Conservation (phyloP, 305 asterid genomes). For the Fraxinus angustifolia region DNA sequence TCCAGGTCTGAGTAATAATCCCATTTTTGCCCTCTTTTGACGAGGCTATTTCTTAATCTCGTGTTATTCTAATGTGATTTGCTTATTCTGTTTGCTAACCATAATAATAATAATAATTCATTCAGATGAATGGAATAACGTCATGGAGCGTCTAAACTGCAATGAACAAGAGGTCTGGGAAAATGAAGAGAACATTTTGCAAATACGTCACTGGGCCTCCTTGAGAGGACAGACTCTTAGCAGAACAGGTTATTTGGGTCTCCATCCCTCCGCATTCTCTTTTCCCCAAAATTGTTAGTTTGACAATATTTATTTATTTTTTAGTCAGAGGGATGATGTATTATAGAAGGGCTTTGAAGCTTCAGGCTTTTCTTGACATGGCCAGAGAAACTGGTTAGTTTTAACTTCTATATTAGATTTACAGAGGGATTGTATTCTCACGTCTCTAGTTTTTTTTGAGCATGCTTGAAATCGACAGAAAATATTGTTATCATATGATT, state of each 20-base stretch:
- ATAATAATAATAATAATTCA: constrained; percentile 18
- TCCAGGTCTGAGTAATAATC: constrained; percentile 65
- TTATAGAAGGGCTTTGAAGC: constrained; percentile 95
- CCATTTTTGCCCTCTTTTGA: constrained; percentile 24
- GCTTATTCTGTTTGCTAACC: constrained; percentile 12
- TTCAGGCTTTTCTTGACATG: constrained; percentile 99
- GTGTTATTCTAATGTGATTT: constrained; percentile 14
- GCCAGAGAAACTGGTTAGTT: constrained; percentile 73
- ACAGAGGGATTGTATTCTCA: constrained; percentile 18
- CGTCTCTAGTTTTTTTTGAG: constrained; percentile 15
- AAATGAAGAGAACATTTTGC: constrained; percentile 80
- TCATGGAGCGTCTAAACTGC: constrained; percentile 87
- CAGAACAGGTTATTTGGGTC: constrained; percentile 67
- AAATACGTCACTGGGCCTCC: constrained; percentile 98
- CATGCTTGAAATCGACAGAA: neutral
- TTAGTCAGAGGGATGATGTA: constrained; percentile 99
- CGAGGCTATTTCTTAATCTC: constrained; percentile 5
- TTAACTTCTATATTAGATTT: constrained; percentile 3
- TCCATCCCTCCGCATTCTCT: constrained; percentile 4
- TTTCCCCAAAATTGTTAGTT: constrained; percentile 19
- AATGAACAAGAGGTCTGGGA: constrained; percentile 70
- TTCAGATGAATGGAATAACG: constrained; percentile 96
- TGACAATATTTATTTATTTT: constrained; percentile 23
- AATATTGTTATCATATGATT: constrained; percentile 4
- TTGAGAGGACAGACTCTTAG: constrained; percentile 96